Base-by-base conservation (phyloP, 495 filamentous ascomycete genomes). In the Evernia prunastri region DNA sequence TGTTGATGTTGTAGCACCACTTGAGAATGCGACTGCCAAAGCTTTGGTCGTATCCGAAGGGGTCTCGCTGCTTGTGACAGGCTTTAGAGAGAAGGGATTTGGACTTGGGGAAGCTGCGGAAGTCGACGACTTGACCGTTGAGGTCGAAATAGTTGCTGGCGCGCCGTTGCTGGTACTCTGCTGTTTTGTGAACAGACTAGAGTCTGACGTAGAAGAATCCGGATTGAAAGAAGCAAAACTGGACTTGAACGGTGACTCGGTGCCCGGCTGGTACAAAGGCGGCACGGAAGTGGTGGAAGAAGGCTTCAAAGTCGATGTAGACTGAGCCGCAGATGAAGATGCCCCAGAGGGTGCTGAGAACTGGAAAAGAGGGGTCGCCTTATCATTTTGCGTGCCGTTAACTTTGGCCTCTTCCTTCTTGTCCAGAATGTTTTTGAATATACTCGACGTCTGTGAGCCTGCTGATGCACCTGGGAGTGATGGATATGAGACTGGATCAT, bases 401-500 rank as follows among this genome's bases (percentile, higher is more conserved):
- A 29, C 17, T 18, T 25, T 53, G n/a, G 13, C 15, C 12, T 29
- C 51, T 56, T 60, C 40, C 58, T 66, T 18, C 58, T 58, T 42
- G 39, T 60, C 61, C 31, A 73, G 12, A 45, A 76, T 72, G 33
- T 65, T 67, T 56, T 71, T 76, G 70, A 78, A 75, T 6, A 77
- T 65, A 33, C 73, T 78, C 23, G 73, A 73, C 3, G 76, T 78
- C 23, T 71, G 63, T 27, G 76, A 78, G n/a, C 67, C 42, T 49
- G 47, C 36, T n/a, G 63, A 47, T 42, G 59, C n/a, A 45, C 25
- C 18, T 66, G 42, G 57, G 23, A 67, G 64, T 36, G 64, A 42
- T 8, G 63, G 67, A 42, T 70, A 63, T 39, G 65, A 56, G 18
- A 66, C 57, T 37, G 59, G 57, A 47, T 63, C 60, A 5, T 62